Evolutionary conservation across 768 basidiomycete species (phyloP).

Genomic region (Boletus rubroflammeus): DNA sequence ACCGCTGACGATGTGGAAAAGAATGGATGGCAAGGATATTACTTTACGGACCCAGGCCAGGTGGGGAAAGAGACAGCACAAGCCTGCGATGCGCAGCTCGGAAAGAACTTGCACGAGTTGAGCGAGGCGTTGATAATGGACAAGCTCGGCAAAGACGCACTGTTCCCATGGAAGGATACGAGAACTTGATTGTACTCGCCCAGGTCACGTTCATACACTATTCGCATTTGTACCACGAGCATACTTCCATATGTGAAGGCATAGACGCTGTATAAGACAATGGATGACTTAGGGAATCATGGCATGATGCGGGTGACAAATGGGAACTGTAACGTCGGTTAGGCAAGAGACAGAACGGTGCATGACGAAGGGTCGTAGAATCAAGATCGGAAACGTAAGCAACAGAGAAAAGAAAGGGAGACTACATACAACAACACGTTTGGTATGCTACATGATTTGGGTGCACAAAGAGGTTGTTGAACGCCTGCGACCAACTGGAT

Average conservation of each 20-base stretch:
- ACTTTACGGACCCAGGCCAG: constrained; percentile 16
- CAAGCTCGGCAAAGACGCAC: constrained; percentile 14
- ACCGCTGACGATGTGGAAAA: constrained; percentile 13
- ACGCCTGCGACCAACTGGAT: constrained; percentile 13
- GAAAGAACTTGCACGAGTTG: constrained; percentile 30
- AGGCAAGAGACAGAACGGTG: background rate
- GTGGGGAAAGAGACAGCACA: constrained; percentile 14
- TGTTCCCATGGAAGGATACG: constrained; percentile 22
- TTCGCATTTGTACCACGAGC: background rate
- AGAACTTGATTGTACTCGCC: background rate
- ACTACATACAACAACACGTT: constrained; percentile 15
- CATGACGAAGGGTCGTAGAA: background rate
- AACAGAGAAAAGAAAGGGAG: background rate
- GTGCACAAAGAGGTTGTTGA: constrained; percentile 9
- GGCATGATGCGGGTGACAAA: background rate
- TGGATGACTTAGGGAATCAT: background rate
- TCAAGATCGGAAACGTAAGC: background rate
- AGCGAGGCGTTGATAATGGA: constrained; percentile 29
- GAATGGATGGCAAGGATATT: constrained; percentile 23
- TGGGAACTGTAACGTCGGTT: background rate
- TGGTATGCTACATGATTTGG: constrained; percentile 26
- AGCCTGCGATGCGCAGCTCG: constrained; percentile 25
- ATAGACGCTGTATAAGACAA: background rate
- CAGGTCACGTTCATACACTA: background rate
- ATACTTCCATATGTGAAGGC: background rate